phyloP scores from a whole-genome alignment of 192 early-diverging fungal genomes.

The Endogone sp. region DNA sequence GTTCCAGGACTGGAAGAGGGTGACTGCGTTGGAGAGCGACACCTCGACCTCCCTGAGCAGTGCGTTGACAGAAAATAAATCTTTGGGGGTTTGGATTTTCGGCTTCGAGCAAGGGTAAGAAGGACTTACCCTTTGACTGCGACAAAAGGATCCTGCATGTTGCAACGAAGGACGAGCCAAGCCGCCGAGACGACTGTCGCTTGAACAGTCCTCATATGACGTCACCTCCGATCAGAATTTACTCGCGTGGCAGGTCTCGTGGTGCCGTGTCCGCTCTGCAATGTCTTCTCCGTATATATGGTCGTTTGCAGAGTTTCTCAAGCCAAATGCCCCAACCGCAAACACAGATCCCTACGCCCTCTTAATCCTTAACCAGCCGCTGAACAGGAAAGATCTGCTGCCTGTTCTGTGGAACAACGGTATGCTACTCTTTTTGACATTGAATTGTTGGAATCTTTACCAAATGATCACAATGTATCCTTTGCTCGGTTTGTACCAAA shows the following conservation, averaged over 20 bases:
- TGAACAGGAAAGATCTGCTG: background rate
- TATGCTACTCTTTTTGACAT: too few species aligned
- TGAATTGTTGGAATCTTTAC: too few species aligned
- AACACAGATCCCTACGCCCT: background rate
- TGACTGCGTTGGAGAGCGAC: slow-evolving; percentile 33
- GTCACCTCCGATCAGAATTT: background rate
- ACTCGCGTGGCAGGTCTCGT: background rate
- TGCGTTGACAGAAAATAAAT: too few species aligned
- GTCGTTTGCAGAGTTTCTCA: too few species aligned
- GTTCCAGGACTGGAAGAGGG: slow-evolving; percentile 45
- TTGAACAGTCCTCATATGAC: background rate
- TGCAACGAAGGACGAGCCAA: background rate
- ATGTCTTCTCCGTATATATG: too few species aligned
- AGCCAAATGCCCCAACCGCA: too few species aligned
- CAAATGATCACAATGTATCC: too few species aligned
- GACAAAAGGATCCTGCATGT: slow-evolving; percentile 18
- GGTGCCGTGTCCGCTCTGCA: too few species aligned
- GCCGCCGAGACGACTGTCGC: background rate
- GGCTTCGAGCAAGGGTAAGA: too few species aligned
- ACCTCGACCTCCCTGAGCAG: slow-evolving; percentile 38
- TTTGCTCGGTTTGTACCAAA: too few species aligned
- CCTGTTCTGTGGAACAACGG: slow-evolving; percentile 2
- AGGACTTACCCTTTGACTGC: slow-evolving; percentile 17
- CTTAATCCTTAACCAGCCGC: background rate
- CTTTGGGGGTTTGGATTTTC: too few species aligned